Conservation (phyloP, 163 green algal genomes). For the Scenedesmus sp. region DNA sequence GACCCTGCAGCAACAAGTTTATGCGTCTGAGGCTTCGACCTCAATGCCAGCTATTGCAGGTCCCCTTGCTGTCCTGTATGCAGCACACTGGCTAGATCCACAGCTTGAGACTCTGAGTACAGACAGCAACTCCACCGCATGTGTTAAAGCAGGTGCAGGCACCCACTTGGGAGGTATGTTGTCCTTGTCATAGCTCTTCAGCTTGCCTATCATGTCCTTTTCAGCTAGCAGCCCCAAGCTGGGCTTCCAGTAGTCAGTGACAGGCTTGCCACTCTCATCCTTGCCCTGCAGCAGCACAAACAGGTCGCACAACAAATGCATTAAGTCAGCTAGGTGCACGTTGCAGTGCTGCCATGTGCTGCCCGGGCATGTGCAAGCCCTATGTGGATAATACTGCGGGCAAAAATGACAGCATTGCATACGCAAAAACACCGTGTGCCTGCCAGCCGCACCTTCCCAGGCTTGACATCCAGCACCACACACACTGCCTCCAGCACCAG, state of each 20-base stretch:
- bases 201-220: slow-evolving; percentile 78
- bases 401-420: background rate
- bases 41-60: background rate
- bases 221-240: slow-evolving; percentile 78
- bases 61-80: background rate
- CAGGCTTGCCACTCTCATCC: slow-evolving; percentile 68
- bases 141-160: background rate
- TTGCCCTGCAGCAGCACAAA: slow-evolving; percentile 32
- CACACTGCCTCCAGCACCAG: slow-evolving; percentile 91
- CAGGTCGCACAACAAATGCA: no score
- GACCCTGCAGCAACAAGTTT: slow-evolving; percentile 23
- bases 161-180: slow-evolving; percentile 74
- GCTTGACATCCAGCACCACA: slow-evolving; percentile 89
- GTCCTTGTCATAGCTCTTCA: slow-evolving; percentile 88
- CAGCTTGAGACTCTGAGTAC: background rate
- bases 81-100: background rate
- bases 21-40: background rate
- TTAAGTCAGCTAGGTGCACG: no score
- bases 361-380: background rate
- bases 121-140: background rate
- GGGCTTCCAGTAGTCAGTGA: slow-evolving; percentile 85
- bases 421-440: background rate
- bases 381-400: background rate
- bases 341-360: background rate
- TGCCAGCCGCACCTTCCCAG: slow-evolving; percentile 71